Percentiles rank a stretch among this genome's conserved stretches.
Evolutionary conservation across 2,329 filamentous ascomycete species (phyloP).

Genomic region (Fusarium austroafricanum): DNA sequence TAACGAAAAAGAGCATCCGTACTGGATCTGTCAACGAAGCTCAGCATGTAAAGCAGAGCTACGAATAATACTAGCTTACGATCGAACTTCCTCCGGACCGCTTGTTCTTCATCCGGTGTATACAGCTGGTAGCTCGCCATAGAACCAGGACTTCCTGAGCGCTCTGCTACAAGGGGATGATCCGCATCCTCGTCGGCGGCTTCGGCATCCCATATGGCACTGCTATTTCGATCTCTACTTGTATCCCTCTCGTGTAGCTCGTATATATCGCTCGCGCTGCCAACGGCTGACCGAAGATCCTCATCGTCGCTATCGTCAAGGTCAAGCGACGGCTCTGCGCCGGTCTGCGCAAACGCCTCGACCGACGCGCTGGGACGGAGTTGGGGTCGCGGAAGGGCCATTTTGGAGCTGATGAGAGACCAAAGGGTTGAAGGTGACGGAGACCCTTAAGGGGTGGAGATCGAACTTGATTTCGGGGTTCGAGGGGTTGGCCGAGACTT

Average conservation of each 20-base stretch:
- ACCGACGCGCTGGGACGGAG: constrained; percentile 32
- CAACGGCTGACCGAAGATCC: constrained; percentile 50
- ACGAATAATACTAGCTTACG: constrained; percentile 82
- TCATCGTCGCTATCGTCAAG: constrained; percentile 53
- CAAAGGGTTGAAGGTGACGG: not conserved
- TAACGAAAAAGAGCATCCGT: constrained; percentile 47
- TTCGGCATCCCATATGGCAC: constrained; percentile 37
- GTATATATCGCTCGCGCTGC: constrained; percentile 48
- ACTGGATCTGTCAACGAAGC: constrained; percentile 90
- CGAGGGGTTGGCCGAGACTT: not conserved
- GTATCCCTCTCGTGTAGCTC: constrained; percentile 46
- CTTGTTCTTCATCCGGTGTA: constrained; percentile 75
- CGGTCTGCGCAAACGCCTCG: constrained; percentile 56
- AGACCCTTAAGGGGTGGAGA: not conserved
- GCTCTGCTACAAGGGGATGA: constrained; percentile 38
- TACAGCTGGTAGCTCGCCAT: constrained; percentile 57
- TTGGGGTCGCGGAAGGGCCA: constrained; percentile 42
- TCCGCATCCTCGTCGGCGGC: constrained; percentile 34
- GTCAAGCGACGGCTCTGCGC: constrained; percentile 52
- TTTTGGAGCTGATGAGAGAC: constrained; percentile 27
- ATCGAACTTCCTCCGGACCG: constrained; percentile 81
- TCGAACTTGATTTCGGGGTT: not conserved
- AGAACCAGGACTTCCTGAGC: constrained; percentile 47
- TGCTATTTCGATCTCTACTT: constrained; percentile 19
- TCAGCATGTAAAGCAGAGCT: constrained; percentile 83